phyloP scores from a whole-genome alignment of 1,284 basidiomycete species.

The Kalmanozyma brasiliensis region DNA sequence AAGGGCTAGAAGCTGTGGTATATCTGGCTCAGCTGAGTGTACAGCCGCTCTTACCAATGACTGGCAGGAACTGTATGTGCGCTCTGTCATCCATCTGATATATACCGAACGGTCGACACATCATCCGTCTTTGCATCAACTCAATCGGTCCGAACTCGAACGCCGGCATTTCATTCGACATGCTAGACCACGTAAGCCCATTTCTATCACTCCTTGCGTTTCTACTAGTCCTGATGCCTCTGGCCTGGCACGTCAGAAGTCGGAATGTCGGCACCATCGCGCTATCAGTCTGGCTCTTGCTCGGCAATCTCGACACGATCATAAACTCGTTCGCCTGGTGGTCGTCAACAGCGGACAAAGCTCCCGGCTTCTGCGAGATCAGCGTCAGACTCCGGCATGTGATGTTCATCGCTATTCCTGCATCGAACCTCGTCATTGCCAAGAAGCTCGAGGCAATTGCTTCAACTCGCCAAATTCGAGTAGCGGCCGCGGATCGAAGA shows the following conservation, averaged over 20 bases:
- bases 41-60: too few relatives aligned
- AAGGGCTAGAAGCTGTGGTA: too few relatives aligned
- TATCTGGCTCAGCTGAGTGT: too few relatives aligned
- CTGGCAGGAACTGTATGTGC: too few relatives aligned
- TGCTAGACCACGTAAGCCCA: constrained; percentile 21
- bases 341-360: neutral
- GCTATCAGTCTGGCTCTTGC: constrained; percentile 8
- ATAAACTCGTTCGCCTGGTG: constrained; percentile 20
- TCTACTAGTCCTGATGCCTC: constrained; percentile 9
- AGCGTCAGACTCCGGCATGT: constrained; percentile 18
- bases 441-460: constrained; percentile 23
- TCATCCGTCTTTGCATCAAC: neutral
- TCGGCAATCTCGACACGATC: constrained; percentile 23
- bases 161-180: constrained; percentile 3
- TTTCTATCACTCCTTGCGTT: constrained; percentile 9
- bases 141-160: too few relatives aligned
- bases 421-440: constrained; percentile 26
- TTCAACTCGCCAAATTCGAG: constrained; percentile 15
- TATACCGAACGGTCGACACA: too few relatives aligned
- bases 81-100: too few relatives aligned
- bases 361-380: constrained; percentile 19
- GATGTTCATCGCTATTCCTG: constrained; percentile 13
- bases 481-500: constrained; percentile 4
- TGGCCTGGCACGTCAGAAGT: constrained; percentile 24
- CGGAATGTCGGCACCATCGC: constrained; percentile 16